Evolutionary conservation across 1,284 basidiomycete genomes (phyloP).

Genomic region (Mycosarcoma maydis): DNA sequence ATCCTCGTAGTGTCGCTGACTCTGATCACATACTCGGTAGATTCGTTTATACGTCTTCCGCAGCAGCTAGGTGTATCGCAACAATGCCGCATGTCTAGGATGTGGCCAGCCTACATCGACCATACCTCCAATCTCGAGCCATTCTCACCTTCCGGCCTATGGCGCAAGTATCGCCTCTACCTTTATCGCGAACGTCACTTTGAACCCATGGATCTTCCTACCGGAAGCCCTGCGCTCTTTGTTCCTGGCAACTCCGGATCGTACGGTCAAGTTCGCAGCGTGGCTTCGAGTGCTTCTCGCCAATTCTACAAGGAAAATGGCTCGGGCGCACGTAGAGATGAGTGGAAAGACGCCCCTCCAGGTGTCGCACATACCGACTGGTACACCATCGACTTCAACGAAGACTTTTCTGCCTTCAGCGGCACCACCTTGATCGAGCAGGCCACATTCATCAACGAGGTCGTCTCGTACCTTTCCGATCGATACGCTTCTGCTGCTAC

Average conservation of each 20-base stretch:
- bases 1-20: slow-evolving; percentile 17
- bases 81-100: slow-evolving; percentile 93
- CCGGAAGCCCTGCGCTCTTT: slow-evolving; percentile 80
- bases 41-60: slow-evolving; percentile 46
- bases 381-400: slow-evolving; percentile 85
- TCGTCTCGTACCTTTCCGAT: slow-evolving; percentile 80
- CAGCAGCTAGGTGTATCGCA: slow-evolving; percentile 44
- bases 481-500: slow-evolving; percentile 73
- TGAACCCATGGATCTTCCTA: slow-evolving; percentile 27
- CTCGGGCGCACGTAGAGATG: slow-evolving; percentile 53
- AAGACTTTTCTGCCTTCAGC: slow-evolving; percentile 95
- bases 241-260: slow-evolving; percentile 97
- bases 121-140: slow-evolving; percentile 66
- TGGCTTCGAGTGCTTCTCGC: slow-evolving; percentile 86
- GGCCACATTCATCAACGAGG: slow-evolving; percentile 78
- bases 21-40: slow-evolving; percentile 24
- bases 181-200: slow-evolving; percentile 79
- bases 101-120: slow-evolving; percentile 86
- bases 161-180: slow-evolving; percentile 81
- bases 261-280: slow-evolving; percentile 90
- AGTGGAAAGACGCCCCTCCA: slow-evolving; percentile 48
- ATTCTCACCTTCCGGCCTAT: slow-evolving; percentile 77
- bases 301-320: slow-evolving; percentile 76
- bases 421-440: slow-evolving; percentile 86
- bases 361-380: slow-evolving; percentile 48